Evolutionary conservation across 176 grass and related monocot species (phyloP), one percentile per base, ranked within the genome.

Genomic region (Puccinellia tenuiflora): DNA sequence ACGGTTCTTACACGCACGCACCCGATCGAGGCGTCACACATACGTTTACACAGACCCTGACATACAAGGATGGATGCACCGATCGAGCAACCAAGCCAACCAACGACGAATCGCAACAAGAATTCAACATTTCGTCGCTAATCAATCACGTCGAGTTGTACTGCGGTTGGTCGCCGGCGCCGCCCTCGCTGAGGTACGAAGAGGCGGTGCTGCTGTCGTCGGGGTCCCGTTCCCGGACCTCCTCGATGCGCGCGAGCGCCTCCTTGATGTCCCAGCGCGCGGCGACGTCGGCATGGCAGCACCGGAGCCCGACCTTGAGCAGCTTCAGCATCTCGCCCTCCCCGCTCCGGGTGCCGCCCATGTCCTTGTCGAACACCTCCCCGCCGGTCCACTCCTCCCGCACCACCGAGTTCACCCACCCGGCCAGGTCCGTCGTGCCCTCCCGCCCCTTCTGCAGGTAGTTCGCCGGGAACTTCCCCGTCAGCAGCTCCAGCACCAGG

Each of bases 301-400:
- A 98, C 0, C 82, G 89, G n/a, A 98, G 85, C 0, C 91, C 96
- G 40, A 98, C 66, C 89, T 87, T 85, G 82, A 98, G 84, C 67
- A 98, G 82, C 87, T 95, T 98, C 11, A 91, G 35, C 96, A 98
- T 98, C 87, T 98, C 92, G 10, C 89, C 96, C 79, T 93, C 90
- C 5, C 50, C 83, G 79, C 81, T 75, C 24, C 88, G 35, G 0
- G 82, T 85, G 17, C 57, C 59, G 15, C 71, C 78, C 88, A 95
- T 98, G 71, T 81, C 85, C 29, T 11, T 61, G 51, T 98, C 96
- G 68, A 98, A 98, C 43, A 98, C 91, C 65, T 98, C 92, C 2
- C 88, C n/a, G n/a, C n/a, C 85, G 0, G 85, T 91, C 79, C 91
- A 93, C 77, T 98, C 89, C 82, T 95, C 96, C 61, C 85, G 64